Evolutionary conservation across 495 filamentous ascomycete genomes (phyloP).

Genomic region (Penicillium malachiteum): DNA sequence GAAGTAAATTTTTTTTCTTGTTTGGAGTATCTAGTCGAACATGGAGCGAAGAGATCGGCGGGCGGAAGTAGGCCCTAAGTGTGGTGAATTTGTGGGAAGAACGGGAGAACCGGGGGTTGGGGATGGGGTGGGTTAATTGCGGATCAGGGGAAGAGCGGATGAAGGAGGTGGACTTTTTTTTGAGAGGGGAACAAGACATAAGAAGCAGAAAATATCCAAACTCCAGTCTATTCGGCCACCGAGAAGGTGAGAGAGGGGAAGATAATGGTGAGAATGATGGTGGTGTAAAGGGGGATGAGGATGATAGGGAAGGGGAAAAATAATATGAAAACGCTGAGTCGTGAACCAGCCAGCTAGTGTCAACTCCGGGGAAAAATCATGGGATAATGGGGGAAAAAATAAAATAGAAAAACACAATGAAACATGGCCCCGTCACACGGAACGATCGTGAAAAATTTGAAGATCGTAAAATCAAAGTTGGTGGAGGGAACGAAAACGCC

Average conservation of each 20-base stretch:
- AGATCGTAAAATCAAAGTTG: conserved; percentile 16
- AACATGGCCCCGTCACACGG: conserved; percentile 25
- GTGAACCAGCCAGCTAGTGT: conserved; percentile 38
- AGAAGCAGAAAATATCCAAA: conserved; percentile 10
- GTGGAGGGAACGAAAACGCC: conserved; percentile 35
- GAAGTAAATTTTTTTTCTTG: conserved; percentile 29
- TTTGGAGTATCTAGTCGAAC: conserved; percentile 31
- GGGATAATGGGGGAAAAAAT: not conserved
- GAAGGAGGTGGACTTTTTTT: conserved; percentile 2
- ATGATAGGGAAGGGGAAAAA: conserved; percentile 7
- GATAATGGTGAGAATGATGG: not conserved
- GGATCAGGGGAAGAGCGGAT: not conserved
- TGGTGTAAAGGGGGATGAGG: not conserved
- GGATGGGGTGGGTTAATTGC: not conserved
- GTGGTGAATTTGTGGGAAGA: conserved; percentile 6
- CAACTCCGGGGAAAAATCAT: conserved; percentile 28
- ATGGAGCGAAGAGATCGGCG: conserved; percentile 11
- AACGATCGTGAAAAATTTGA: conserved; percentile 19
- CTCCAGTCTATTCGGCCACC: conserved; percentile 17
- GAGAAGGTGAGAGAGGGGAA: conserved; percentile 1
- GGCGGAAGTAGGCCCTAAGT: conserved; percentile 31
- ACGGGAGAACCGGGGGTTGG: conserved; percentile 4
- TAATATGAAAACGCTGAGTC: conserved; percentile 30
- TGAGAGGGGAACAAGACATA: conserved; percentile 3
- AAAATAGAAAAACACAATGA: conserved; percentile 14